Evolutionary conservation across 106 monocot genomes (phyloP).

Genomic region (Gastrodia elata): DNA sequence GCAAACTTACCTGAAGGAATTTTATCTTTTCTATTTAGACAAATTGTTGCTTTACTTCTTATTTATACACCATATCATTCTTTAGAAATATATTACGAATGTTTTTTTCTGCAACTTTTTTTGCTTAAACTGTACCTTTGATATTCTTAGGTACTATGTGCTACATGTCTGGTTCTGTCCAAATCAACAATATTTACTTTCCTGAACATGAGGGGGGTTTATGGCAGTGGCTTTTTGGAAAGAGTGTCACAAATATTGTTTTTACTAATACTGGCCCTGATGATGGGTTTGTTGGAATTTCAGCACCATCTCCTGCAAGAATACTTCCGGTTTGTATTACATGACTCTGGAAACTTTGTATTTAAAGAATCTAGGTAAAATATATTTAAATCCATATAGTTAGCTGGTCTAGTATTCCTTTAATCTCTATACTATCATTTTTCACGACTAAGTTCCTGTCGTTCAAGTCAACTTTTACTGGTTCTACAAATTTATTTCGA

Average conservation of each 20-base stretch:
- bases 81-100: not conserved
- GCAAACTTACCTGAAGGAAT: not conserved
- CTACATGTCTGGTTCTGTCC: slow-evolving; percentile 78
- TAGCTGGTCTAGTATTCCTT: too few relatives aligned
- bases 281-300: slow-evolving; percentile 89
- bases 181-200: slow-evolving; percentile 74
- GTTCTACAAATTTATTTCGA: too few relatives aligned
- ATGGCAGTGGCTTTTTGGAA: slow-evolving; percentile 94
- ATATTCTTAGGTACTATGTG: slow-evolving; percentile 61
- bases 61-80: not conserved
- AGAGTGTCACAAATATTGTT: slow-evolving; percentile 49
- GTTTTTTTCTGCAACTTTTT: not conserved
- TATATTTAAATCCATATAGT: too few relatives aligned
- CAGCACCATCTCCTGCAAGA: slow-evolving; percentile 74
- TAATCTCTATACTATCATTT: too few relatives aligned
- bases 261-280: slow-evolving; percentile 56
- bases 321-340: slow-evolving; percentile 73
- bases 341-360: slow-evolving; percentile 1
- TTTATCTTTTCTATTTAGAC: not conserved
- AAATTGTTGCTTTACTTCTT: not conserved
- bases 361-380: too few relatives aligned
- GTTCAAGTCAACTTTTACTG: too few relatives aligned
- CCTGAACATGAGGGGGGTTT: slow-evolving; percentile 76
- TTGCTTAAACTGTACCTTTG: not conserved
- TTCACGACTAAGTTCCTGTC: too few relatives aligned